These are phyloP conservation scores for Medakamo hakoo DNA, from an alignment of 139 green algal genomes.

Conservation along the genomic window DNA sequence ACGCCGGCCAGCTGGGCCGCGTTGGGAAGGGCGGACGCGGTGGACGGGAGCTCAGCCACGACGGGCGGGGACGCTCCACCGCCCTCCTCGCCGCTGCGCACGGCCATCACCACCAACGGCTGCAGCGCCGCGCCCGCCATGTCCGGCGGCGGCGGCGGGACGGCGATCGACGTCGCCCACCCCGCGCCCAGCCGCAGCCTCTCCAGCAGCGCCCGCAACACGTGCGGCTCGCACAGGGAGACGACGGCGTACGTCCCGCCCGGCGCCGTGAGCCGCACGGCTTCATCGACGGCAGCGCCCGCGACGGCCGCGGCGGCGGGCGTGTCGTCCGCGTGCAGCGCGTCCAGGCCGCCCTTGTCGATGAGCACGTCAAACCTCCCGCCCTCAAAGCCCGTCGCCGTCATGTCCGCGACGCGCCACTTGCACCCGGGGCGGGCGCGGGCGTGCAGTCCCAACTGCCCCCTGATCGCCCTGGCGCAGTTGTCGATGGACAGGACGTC, in stretches of 20 bases:
- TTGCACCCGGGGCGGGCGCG: constrained; percentile 27
- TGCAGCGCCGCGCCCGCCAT: constrained; percentile 14
- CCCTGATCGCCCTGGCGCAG: constrained; percentile 19
- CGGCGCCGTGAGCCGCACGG: constrained; percentile 5
- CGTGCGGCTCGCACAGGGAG: constrained; percentile 30
- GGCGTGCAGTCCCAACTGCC: constrained; percentile 38
- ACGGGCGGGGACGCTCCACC: background rate
- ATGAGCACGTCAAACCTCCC: constrained; percentile 27
- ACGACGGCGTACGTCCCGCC: constrained; percentile 26
- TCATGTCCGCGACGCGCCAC: constrained; percentile 51
- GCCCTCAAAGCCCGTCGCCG: constrained; percentile 25
- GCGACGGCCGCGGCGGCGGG: constrained; percentile 1
- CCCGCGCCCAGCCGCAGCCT: constrained; percentile 3
- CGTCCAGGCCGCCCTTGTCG: constrained; percentile 48
- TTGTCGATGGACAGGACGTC: constrained; percentile 46
- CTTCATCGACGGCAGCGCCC: constrained; percentile 1
- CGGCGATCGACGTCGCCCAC: constrained; percentile 7
- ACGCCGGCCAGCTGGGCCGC: constrained; percentile 12
- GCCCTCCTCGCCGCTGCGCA: too few relatives aligned
- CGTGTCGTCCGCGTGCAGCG: constrained; percentile 33
- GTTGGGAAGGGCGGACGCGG: constrained; percentile 2
- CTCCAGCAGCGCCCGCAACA: constrained; percentile 20
- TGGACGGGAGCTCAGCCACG: background rate
- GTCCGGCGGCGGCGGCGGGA: constrained; percentile 12
- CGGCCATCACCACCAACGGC: constrained; percentile 9